A percentile compares a stretch with the other conserved stretches of the same genome.
Evolutionary conservation across 169 alveolate species (phyloP).

Genomic region (Cryptosporidium tyzzeri): DNA sequence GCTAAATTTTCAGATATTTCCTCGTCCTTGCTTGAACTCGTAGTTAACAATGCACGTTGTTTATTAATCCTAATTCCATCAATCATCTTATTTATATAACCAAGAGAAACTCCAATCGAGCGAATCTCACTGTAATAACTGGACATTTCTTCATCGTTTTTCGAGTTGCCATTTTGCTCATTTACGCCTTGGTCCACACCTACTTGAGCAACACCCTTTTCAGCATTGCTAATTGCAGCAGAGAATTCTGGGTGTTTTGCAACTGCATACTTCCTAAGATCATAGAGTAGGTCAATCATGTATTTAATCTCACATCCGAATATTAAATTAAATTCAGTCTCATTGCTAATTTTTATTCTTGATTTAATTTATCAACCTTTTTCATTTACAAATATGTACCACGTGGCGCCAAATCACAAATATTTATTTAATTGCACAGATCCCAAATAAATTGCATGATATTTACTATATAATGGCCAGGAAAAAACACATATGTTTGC

Average conservation of each 20-base stretch:
- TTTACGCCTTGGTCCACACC: not conserved
- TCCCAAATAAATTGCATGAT: too few species aligned
- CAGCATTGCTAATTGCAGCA: constrained; percentile 9
- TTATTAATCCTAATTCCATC: constrained; percentile 50
- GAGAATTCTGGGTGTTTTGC: constrained; percentile 46
- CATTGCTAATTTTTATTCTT: not conserved
- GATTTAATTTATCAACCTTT: not conserved
- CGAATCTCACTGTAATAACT: constrained; percentile 57
- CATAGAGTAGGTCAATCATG: constrained; percentile 63
- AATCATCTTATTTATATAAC: constrained; percentile 47
- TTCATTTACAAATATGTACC: not conserved
- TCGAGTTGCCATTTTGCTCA: constrained; percentile 12
- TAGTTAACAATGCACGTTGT: constrained; percentile 64
- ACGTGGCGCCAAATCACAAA: not conserved
- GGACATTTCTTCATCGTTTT: constrained; percentile 50
- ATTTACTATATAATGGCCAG: not conserved
- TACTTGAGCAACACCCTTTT: constrained; percentile 10
- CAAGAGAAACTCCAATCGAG: constrained; percentile 65
- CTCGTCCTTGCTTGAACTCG: constrained; percentile 56
- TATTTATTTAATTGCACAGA: too few species aligned
- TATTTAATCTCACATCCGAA: not conserved
- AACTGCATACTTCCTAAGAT: constrained; percentile 44
- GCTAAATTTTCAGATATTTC: constrained; percentile 62
- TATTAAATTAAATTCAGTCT: not conserved
- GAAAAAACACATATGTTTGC: not conserved